Conservation (phyloP, 441 rosid species). For the Caryocar brasiliense region DNA sequence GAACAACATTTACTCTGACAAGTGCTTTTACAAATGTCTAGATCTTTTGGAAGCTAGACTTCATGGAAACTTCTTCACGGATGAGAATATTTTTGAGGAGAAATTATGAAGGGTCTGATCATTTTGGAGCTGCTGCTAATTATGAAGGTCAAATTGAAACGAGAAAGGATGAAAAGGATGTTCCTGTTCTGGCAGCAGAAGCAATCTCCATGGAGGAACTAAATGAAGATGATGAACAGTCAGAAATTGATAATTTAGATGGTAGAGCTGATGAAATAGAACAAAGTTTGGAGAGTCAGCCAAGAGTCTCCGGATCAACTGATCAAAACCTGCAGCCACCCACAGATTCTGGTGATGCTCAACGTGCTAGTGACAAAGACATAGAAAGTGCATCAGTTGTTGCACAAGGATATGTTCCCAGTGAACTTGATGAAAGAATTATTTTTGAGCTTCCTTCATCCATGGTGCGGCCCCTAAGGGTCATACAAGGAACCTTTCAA, state of each 20-base stretch:
- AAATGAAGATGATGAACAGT: conserved; percentile 78
- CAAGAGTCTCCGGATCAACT: conserved; percentile 33
- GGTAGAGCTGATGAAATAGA: conserved; percentile 36
- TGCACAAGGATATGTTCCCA: conserved; percentile 85
- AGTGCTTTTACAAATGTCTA: conserved; percentile 21
- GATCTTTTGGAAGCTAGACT: conserved; percentile 97
- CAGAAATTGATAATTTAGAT: conserved; percentile 53
- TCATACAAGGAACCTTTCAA: conserved; percentile 87
- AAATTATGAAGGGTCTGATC: conserved; percentile 78
- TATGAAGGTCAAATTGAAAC: conserved; percentile 52
- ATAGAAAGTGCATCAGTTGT: conserved; percentile 49
- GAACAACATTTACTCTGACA: neutral
- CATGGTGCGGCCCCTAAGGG: conserved; percentile 90
- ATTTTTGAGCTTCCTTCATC: conserved; percentile 89
- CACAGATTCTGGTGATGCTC: conserved; percentile 40
- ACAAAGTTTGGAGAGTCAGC: conserved; percentile 32
- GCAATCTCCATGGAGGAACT: conserved; percentile 67
- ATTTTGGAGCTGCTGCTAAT: conserved; percentile 92
- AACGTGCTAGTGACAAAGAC: conserved; percentile 40
- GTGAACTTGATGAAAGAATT: conserved; percentile 86
- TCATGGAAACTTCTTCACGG: conserved; percentile 92
- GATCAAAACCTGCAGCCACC: conserved; percentile 44
- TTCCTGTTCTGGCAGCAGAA: conserved; percentile 79
- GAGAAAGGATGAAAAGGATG: conserved; percentile 38
- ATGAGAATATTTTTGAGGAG: conserved; percentile 88